These are phyloP conservation scores for Cymbopogon citratus DNA, from an alignment of 176 grass and related monocot genomes.

Conservation along the genomic window DNA sequence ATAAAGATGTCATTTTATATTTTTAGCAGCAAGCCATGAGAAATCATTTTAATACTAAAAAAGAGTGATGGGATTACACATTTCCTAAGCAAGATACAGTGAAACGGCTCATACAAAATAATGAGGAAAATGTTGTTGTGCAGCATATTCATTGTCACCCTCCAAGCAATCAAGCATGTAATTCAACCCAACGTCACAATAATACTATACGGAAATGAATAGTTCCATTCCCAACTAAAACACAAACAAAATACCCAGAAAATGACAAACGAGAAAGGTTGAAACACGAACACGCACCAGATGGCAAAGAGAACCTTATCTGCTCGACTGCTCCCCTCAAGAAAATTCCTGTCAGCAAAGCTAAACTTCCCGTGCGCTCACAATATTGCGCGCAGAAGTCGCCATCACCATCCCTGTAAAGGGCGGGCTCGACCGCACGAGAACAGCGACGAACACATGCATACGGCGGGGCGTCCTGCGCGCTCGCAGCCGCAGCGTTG, in stretches of 20 bases:
- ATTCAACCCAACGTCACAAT: background rate
- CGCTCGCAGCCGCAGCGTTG: conserved; percentile 2
- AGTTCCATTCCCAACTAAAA: background rate
- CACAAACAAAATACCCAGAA: background rate
- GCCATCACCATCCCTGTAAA: too few relatives aligned
- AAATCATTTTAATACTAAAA: too few relatives aligned
- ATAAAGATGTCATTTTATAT: too few relatives aligned
- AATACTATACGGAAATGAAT: background rate
- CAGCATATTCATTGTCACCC: background rate
- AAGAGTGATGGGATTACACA: background rate
- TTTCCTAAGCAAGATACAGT: background rate
- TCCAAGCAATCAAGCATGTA: background rate
- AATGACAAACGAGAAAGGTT: background rate
- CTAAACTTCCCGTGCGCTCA: background rate
- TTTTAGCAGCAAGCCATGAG: too few relatives aligned
- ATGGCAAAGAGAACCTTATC: background rate
- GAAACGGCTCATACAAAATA: too few relatives aligned
- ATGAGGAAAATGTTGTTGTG: too few relatives aligned
- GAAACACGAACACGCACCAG: background rate
- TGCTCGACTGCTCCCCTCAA: background rate
- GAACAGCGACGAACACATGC: conserved; percentile 1
- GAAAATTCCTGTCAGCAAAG: background rate
- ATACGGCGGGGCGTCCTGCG: background rate
- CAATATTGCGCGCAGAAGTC: background rate
- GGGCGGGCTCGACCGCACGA: background rate